These are phyloP conservation scores for Lachancea lanzarotensis DNA, from an alignment of 805 yeast species.

Conservation along the genomic window DNA sequence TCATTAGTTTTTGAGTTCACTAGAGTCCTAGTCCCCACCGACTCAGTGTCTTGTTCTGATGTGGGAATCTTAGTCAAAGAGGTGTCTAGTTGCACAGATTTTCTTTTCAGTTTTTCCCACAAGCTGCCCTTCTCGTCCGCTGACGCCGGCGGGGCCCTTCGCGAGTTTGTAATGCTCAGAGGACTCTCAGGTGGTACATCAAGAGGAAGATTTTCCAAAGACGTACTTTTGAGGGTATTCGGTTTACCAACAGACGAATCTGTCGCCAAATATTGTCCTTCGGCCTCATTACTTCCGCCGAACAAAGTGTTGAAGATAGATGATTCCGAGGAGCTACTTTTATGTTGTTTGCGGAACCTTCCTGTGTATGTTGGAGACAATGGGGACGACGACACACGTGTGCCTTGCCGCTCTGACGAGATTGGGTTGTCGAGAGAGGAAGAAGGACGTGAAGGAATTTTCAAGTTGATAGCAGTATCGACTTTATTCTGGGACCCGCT, in stretches of 20 bases:
- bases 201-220: slow-evolving; percentile 16
- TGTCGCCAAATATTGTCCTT: background rate
- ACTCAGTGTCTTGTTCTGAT: slow-evolving; percentile 3
- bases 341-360: slow-evolving; percentile 56
- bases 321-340: slow-evolving; percentile 57
- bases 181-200: slow-evolving; percentile 4
- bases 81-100: slow-evolving; percentile 9
- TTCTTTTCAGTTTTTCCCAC: slow-evolving; percentile 28
- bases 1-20: background rate
- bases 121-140: slow-evolving; percentile 23
- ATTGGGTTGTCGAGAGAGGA: slow-evolving; percentile 17
- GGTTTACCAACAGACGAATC: background rate
- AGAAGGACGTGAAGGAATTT: slow-evolving; percentile 24
- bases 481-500: slow-evolving; percentile 7
- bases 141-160: slow-evolving; percentile 9
- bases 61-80: background rate
- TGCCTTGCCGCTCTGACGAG: slow-evolving; percentile 5
- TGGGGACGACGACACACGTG: slow-evolving; percentile 21
- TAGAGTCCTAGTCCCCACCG: background rate
- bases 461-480: slow-evolving; percentile 20
- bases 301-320: slow-evolving; percentile 36
- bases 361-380: slow-evolving; percentile 31
- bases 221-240: slow-evolving; percentile 6
- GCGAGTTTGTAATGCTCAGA: slow-evolving; percentile 12
- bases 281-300: slow-evolving; percentile 13